phyloP scores from a whole-genome alignment of 2,329 filamentous ascomycete genomes.

The Raffaelea deltoideospora region DNA sequence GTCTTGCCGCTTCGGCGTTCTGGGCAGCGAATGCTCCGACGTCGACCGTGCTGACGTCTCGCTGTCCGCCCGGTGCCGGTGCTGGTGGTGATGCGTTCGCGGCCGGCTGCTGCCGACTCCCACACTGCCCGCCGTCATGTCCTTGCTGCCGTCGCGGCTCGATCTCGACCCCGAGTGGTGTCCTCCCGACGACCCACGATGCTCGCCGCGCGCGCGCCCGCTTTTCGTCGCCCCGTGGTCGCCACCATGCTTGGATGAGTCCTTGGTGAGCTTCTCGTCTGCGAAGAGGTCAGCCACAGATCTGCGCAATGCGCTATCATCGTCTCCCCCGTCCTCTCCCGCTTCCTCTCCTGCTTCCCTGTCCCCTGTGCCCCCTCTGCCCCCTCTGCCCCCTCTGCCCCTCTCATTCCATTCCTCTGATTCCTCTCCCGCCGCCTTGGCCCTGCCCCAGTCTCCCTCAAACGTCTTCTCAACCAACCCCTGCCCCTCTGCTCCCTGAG shows the following conservation, averaged over 20 bases:
- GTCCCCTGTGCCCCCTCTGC: background rate
- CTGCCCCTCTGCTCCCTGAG: constrained; percentile 13
- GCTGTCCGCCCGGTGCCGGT: constrained; percentile 20
- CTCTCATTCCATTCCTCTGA: background rate
- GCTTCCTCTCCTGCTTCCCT: constrained; percentile 4
- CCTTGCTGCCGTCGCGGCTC: constrained; percentile 16
- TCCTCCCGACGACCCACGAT: constrained; percentile 21
- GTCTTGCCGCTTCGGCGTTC: constrained; percentile 26
- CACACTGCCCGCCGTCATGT: no score
- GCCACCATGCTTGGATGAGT: constrained; percentile 7
- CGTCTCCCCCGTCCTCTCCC: constrained; percentile 16
- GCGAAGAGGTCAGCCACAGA: constrained; percentile 40
- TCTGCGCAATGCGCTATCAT: constrained; percentile 24
- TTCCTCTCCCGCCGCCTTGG: constrained; percentile 12
- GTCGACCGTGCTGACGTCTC: constrained; percentile 16
- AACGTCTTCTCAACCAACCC: constrained; percentile 1
- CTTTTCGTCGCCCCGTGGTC: constrained; percentile 15
- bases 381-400: constrained; percentile 4
- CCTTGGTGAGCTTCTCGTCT: constrained; percentile 30
- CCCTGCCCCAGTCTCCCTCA: constrained; percentile 4
- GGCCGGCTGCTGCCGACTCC: constrained; percentile 12
- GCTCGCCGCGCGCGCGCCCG: constrained; percentile 22
- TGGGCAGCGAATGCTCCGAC: constrained; percentile 19
- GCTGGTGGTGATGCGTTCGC: constrained; percentile 17
- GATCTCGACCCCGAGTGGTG: constrained; percentile 21